Evolutionary conservation across 2,329 filamentous ascomycete genomes (phyloP), one percentile per base, ranked within the genome.

Genomic region (Chaetomium strumarium): DNA sequence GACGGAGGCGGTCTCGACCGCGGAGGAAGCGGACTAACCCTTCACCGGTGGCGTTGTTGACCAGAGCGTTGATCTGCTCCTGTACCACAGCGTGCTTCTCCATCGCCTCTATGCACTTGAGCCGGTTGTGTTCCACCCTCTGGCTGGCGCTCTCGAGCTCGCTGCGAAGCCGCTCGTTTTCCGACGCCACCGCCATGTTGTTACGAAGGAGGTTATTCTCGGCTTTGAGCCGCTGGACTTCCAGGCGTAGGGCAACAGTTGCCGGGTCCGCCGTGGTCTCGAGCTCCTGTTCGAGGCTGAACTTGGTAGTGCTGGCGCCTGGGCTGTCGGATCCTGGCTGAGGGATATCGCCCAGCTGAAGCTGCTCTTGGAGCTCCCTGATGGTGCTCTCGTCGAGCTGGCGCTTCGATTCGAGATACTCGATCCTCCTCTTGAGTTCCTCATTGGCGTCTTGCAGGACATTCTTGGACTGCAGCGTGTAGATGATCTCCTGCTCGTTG

Each of bases 261-360:
- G 68, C 67, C 6, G 72, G 68, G 53, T 71, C 70, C 38, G 65
- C 64, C 20, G 76, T 75, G 52, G 72, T 72, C 47, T 79, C 76
- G 5, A 85, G 72, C 64, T 85, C 82, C 54, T 84, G 77, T 64
- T 83, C 81, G 9, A 85, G 75, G 54, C 70, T 80, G 38, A 76
- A 70, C 3, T 64, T 58, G 13, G 66, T 57, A 24, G 58, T 46
- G 38, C 61, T 57, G 58, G 60, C 55, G 57, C 62, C 53, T 54
- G 68, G 60, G 62, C 66, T 59, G 55, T 63, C 64, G 63, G 69
- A 65, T 58, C 53, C 55, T 0, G 51, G 24, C 19, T 43, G 52
- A 41, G 54, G 49, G 16, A 58, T 59, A 20, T 64, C 66, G n/a
- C 64, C 66, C 14, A 71, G 66, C 45, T 74, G 71, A 31, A 81